Percentiles rank a stretch among this genome's conserved stretches.
phyloP scores from a whole-genome alignment of 192 early-diverging fungal genomes.

The Spizellomyces punctatus region DNA sequence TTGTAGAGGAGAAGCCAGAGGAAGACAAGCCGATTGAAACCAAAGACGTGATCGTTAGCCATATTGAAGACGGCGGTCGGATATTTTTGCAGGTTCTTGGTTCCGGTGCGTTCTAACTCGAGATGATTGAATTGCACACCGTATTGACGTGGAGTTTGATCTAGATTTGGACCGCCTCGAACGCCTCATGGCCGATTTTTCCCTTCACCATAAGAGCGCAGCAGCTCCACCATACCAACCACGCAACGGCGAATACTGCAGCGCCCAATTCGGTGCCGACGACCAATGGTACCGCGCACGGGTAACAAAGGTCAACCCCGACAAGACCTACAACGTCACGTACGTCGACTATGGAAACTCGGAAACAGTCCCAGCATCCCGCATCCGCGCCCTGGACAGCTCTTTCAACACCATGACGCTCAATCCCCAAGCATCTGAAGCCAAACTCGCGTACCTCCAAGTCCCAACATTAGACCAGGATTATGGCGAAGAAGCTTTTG shows the following conservation, averaged over 20 bases:
- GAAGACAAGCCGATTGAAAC: constrained; percentile 35
- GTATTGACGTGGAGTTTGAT: constrained; percentile 32
- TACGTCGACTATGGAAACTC: constrained; percentile 98
- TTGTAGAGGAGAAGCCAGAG: constrained; percentile 47
- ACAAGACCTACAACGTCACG: constrained; percentile 65
- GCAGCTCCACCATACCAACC: constrained; percentile 49
- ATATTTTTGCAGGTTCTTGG: constrained; percentile 73
- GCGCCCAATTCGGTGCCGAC: constrained; percentile 87
- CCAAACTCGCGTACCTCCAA: constrained; percentile 80
- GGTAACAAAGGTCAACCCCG: constrained; percentile 65
- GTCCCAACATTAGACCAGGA: constrained; percentile 67
- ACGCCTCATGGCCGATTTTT: constrained; percentile 81
- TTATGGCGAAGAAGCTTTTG: constrained; percentile 75
- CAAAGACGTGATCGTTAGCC: constrained; percentile 50
- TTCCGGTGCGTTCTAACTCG: constrained; percentile 53
- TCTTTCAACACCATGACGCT: constrained; percentile 54
- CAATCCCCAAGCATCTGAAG: constrained; percentile 75
- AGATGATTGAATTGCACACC: not conserved
- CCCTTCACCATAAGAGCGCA: constrained; percentile 56
- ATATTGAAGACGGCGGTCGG: constrained; percentile 50
- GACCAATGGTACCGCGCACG: constrained; percentile 90
- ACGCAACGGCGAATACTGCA: constrained; percentile 68
- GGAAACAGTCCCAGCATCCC: constrained; percentile 71
- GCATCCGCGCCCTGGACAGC: constrained; percentile 74
- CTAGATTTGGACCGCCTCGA: constrained; percentile 61